A percentile compares a stretch with the other conserved stretches of the same genome.
Conservation (phyloP, 305 asterid species). For the Solanum chacoense region DNA sequence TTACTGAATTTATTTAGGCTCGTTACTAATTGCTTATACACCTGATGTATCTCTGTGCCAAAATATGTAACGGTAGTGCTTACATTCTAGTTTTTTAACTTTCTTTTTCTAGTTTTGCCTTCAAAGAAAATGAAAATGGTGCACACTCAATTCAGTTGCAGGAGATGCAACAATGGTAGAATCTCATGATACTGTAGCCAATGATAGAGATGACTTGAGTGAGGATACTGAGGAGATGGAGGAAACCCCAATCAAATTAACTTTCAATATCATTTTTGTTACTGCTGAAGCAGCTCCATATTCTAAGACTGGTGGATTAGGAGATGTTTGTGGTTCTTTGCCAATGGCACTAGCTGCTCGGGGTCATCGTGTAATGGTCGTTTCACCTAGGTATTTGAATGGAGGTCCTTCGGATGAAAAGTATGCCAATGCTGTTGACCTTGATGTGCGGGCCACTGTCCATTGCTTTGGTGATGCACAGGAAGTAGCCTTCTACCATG, state of each 20-base stretch:
- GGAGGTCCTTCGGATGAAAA: slow-evolving; percentile 47
- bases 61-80: background rate
- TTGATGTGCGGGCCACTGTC: slow-evolving; percentile 33
- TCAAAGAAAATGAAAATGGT: background rate
- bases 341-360: slow-evolving; percentile 80
- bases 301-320: slow-evolving; percentile 95
- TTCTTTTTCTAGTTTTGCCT: background rate
- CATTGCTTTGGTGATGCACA: slow-evolving; percentile 65
- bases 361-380: slow-evolving; percentile 94
- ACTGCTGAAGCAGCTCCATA: slow-evolving; percentile 93
- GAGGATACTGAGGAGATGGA: slow-evolving; percentile 23
- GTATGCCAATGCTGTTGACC: slow-evolving; percentile 49
- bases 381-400: slow-evolving; percentile 64
- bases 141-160: slow-evolving; percentile 17
- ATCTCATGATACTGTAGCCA: slow-evolving; percentile 19
- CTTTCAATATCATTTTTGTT: slow-evolving; percentile 48
- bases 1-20: background rate
- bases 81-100: background rate
- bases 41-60: background rate
- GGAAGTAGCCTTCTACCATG: slow-evolving; percentile 78
- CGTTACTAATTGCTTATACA: background rate
- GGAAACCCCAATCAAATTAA: slow-evolving; percentile 16
- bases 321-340: slow-evolving; percentile 94
- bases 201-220: slow-evolving; percentile 15
- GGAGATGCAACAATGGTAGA: slow-evolving; percentile 29